These are phyloP conservation scores for Eucalyptus lansdowneana DNA, from an alignment of 345 rosid genomes.

Conservation along the genomic window DNA sequence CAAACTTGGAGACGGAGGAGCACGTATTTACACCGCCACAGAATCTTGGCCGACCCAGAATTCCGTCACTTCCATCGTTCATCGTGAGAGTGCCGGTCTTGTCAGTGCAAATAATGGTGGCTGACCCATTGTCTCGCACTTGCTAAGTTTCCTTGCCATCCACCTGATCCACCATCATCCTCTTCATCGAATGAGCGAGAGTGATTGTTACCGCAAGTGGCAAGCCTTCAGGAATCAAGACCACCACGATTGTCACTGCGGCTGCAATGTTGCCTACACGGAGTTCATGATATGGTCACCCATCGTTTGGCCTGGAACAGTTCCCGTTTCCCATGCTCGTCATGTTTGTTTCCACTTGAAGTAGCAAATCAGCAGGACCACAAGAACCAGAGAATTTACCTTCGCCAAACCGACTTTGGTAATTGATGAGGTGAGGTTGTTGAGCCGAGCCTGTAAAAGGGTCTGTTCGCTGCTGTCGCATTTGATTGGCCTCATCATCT, in stretches of 20 bases:
- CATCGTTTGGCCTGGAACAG: constrained; percentile 26
- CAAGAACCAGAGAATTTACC: constrained; percentile 64
- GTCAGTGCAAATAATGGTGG: too few species aligned
- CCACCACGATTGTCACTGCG: constrained; percentile 66
- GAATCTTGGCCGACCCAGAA: too few species aligned
- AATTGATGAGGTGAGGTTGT: constrained; percentile 50
- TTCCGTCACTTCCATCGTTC: too few species aligned
- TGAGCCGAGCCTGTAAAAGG: constrained; percentile 13
- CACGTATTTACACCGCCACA: too few species aligned
- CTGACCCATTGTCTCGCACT: constrained; percentile 74
- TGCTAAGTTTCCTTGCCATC: constrained; percentile 59
- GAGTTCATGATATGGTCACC: constrained; percentile 39
- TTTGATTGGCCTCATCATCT: constrained; percentile 57
- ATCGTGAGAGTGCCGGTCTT: too few species aligned
- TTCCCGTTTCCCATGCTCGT: constrained; percentile 31
- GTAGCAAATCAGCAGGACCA: constrained; percentile 46
- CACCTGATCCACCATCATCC: constrained; percentile 70
- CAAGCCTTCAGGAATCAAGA: constrained; percentile 72
- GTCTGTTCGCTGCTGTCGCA: constrained; percentile 15
- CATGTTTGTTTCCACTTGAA: constrained; percentile 53
- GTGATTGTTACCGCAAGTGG: constrained; percentile 76
- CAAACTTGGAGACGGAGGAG: too few species aligned
- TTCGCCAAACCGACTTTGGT: constrained; percentile 48
- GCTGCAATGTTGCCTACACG: constrained; percentile 52
- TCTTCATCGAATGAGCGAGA: constrained; percentile 68